Evolutionary conservation across 345 rosid genomes (phyloP), one percentile per base, ranked within the genome.

Genomic region (Eucalyptus virginea): DNA sequence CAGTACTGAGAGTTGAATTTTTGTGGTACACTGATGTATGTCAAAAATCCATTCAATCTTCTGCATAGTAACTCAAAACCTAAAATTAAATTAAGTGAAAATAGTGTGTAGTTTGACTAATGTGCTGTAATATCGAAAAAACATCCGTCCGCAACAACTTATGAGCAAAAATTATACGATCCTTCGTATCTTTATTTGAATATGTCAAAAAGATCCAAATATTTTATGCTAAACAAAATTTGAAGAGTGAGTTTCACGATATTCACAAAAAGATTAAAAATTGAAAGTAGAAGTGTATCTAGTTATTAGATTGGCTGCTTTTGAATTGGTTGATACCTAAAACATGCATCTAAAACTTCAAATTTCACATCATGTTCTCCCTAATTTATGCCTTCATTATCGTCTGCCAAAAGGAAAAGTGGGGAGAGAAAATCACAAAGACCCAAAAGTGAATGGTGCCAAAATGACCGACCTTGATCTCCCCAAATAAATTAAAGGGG

Each of bases 151-250:
- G 12, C 26, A 56, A 24, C 62, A 69, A 77, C 8, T 40, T 77
- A 77, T 21, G 30, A 77, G 5, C 15, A 77, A 40, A 77, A 77
- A 77, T 3, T 40, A 11, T 11, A 77, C 5, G 3, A 72, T 34
- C 44, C 13, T 34, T 17, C 0, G 1, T 9, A 34, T 34, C 4
- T 3, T 18, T 72, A 34, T 2, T 72, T 18, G 26, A 37, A 11
- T 11, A 77, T 21, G 83, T 40, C 9, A 40, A 77, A 77, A 3
- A 11, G 9, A 21, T 77, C 47, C 45, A 77, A 37, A 37, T 77
- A 37, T 77, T 77, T 8, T 77, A 42, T 13, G 30, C 30, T 77
- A 21, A 77, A 12, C 47, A 77, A 77, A 37, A 77, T 77, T 10
- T 11, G 9, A 77, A 23, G 47, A 40, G 30, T 40, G 47, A 77